These are phyloP conservation scores for Galeopsis tetrahit DNA, from an alignment of 257 asterid genomes.

Conservation along the genomic window DNA sequence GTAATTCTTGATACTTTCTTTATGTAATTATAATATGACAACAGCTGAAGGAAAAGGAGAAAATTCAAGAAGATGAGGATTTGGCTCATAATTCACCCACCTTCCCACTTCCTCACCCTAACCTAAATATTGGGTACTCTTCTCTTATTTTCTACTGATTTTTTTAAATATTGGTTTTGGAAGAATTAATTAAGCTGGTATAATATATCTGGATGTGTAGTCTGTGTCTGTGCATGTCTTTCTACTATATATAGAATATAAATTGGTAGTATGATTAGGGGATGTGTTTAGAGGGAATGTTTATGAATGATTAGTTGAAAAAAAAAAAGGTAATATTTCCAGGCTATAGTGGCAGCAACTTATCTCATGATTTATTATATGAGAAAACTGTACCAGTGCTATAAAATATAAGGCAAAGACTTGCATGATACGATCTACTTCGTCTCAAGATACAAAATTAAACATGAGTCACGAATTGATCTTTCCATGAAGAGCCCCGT, in stretches of 20 bases:
- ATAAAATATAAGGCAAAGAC: no score
- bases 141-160: neutral
- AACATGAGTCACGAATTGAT: no score
- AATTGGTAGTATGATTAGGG: neutral
- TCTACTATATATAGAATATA: neutral
- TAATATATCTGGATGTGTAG: neutral
- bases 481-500: neutral
- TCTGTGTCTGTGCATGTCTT: neutral
- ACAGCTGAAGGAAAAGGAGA: constrained; percentile 36
- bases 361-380: no score
- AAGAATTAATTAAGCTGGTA: neutral
- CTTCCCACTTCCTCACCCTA: constrained; percentile 5
- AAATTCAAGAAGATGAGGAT: neutral
- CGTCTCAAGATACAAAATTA: no score
- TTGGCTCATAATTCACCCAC: neutral
- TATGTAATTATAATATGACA: neutral
- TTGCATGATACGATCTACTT: no score
- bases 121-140: constrained; percentile 18
- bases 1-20: neutral
- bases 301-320: neutral
- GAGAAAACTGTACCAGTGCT: no score
- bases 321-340: no score
- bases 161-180: no score
- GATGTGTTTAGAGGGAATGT: no score
- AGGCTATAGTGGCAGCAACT: no score